Conservation (phyloP, 1,284 basidiomycete species). For the Fomes fomentarius region DNA sequence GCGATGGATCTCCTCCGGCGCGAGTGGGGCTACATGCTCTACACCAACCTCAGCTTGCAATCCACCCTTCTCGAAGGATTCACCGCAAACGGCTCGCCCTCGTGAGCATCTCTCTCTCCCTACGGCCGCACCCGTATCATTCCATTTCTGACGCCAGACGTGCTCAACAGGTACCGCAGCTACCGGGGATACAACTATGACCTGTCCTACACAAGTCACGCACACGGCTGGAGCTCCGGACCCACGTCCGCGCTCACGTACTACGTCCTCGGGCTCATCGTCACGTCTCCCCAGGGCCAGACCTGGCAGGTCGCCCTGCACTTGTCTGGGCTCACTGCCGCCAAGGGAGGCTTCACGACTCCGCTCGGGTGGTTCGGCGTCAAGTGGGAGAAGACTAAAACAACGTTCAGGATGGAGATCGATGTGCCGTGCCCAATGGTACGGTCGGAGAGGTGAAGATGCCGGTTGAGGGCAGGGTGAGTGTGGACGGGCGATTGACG, state of each 20-base stretch:
- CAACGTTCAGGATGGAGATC: conserved; percentile 32
- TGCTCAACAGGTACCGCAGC: conserved; percentile 41
- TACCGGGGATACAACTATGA: conserved; percentile 53
- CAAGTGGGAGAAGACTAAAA: conserved; percentile 32
- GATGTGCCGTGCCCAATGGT: conserved; percentile 37
- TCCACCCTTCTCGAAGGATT: conserved; percentile 56
- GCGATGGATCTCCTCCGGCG: conserved; percentile 52
- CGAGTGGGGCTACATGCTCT: conserved; percentile 59
- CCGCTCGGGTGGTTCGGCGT: conserved; percentile 45
- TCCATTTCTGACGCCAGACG: neutral
- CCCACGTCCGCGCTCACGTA: conserved; percentile 43
- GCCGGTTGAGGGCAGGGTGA: conserved; percentile 36
- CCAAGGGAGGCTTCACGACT: conserved; percentile 48
- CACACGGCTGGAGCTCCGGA: conserved; percentile 41
- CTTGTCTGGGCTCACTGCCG: conserved; percentile 40
- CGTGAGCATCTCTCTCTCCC: conserved; percentile 39
- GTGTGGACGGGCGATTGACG: conserved; percentile 19
- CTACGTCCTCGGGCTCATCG: conserved; percentile 46
- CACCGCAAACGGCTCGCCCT: conserved; percentile 52
- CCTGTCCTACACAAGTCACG: conserved; percentile 49
- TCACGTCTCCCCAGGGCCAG: conserved; percentile 41
- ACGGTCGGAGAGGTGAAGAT: conserved; percentile 37
- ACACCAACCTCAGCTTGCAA: conserved; percentile 52
- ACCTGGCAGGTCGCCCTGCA: conserved; percentile 48
- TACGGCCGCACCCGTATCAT: neutral